Evolutionary conservation across 352 stramenopile species (phyloP).

Genomic region (Phytophthora sansomeana): DNA sequence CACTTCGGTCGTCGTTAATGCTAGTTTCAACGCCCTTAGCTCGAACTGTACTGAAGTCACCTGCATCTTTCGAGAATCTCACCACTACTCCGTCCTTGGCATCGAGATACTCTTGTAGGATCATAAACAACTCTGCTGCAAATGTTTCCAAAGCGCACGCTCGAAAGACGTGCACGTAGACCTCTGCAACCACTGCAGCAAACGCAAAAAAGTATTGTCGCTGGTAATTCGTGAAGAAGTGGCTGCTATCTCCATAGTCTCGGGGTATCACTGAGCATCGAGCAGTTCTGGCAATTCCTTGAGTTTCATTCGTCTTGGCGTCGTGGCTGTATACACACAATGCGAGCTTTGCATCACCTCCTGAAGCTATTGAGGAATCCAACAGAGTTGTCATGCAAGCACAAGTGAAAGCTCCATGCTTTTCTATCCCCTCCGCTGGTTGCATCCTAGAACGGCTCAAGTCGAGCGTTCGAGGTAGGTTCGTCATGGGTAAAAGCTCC

Average conservation of each 20-base stretch:
- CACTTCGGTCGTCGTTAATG: conserved; percentile 8
- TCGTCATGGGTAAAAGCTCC: conserved; percentile 74
- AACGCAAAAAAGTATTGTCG: conserved; percentile 66
- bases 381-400: conserved; percentile 73
- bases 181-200: conserved; percentile 52
- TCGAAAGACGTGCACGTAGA: conserved; percentile 64
- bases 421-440: conserved; percentile 58
- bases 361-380: conserved; percentile 33
- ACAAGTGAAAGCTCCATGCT: conserved; percentile 60
- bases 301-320: conserved; percentile 19
- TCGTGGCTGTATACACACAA: conserved; percentile 73
- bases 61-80: conserved; percentile 10
- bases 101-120: conserved; percentile 52
- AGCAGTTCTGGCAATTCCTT: neutral
- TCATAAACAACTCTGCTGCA: conserved; percentile 48
- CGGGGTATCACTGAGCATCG: conserved; percentile 11
- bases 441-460: conserved; percentile 47
- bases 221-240: conserved; percentile 59
- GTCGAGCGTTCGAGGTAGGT: conserved; percentile 74
- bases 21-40: neutral
- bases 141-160: conserved; percentile 65
- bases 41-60: neutral
- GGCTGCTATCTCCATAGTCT: conserved; percentile 19
- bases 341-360: conserved; percentile 45
- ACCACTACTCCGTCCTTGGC: conserved; percentile 58